Evolutionary conservation across 2,329 filamentous ascomycete species (phyloP), one percentile per base, ranked within the genome.

Genomic region (Fonsecaea pedrosoi): DNA sequence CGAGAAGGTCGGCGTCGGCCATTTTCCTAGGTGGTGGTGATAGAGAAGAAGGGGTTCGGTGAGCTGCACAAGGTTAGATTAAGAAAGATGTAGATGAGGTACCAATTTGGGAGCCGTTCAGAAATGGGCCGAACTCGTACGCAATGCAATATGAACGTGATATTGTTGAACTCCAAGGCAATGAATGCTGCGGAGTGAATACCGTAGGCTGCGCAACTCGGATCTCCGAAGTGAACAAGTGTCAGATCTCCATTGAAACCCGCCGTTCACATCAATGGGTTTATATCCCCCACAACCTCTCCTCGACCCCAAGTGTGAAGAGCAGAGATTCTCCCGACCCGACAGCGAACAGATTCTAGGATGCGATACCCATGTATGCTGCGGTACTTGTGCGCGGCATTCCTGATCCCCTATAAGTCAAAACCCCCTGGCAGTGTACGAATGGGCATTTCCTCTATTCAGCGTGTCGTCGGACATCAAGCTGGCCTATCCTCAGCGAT

Each of bases 1-100:
- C 85, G 68, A 78, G 13, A 15, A 37, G 32, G 15, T 61, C 59
- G 10, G 57, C 37, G 12, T 61, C 59, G 21, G 42, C 34, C 35
- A 18, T 53, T n/a, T 9, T 60, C 5, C 7, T 25, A n/a, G 40
- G n/a, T 60, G 15, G 34, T 37, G n/a, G 13, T 57, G 35, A 8
- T 57, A 21, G 53, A 55, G 53, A 34, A 21, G 30, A 9, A 9
- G 21, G 10, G 5, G 30, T 13, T 32, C 7, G 8, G n/a, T 7
- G 21, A 1, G 54, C 12, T 32, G 8, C 25, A n/a, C 13, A 55
- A 15, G 54, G 25, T 8, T n/a, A n/a, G 10, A 5, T 5, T 10
- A n/a, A 5, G 40, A 5, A 18, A 8, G 15, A 10, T n/a, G 15
- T 12, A 42, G 4, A 42, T 42, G 15, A n/a, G 25, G 3, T 25